Evolutionary conservation across 371 early-diverging fungal genomes (phyloP), one percentile per base, ranked within the genome.

Genomic region (Blastocladiella emersonii): DNA sequence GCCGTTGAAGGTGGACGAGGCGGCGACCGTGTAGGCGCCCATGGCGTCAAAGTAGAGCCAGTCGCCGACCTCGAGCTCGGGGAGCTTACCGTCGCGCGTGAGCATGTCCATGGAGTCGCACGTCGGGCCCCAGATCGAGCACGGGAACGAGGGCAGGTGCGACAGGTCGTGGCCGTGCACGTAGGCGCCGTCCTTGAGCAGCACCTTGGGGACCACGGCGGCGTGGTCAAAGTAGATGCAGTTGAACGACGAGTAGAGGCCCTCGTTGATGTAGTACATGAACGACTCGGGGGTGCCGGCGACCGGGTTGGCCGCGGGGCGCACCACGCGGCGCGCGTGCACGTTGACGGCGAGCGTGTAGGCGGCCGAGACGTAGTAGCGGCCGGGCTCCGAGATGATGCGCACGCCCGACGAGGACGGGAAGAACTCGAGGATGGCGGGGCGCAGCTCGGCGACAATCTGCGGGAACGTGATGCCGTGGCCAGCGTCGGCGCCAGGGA

Each of bases 71-170:
- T 88, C 81, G 68, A 98, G 78, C 71, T 87, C 80, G 53, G 95
- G 95, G 57, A 98, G 77, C 63, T 61, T 62, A 23, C 78, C 71
- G 44, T 83, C 77, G 61, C 83, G 75, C 66, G 80, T 82, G 61
- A 98, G 83, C 72, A 91, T 91, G 76, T 98, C 98, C 67, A 96
- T 91, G 25, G 94, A 93, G 75, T 98, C 97, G 74, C 98, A 98
- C 49, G 96, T 98, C 34, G 95, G 98, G n/a, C 95, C 96, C 97
- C 97, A 95, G 64, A 95, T 78, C 70, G 85, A 85, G 76, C 89
- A 83, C 32, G 73, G 68, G 70, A 70, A 88, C 61, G 64, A 61
- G 37, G 62, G 59, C 32, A 17, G 13, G 23, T 37, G 34, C 61
- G 30, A 27, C 36, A 12, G 2, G 25, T 7, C 21, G n/a, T 3